Conservation (phyloP, 768 basidiomycete species). For the Leccinum imitatum region DNA sequence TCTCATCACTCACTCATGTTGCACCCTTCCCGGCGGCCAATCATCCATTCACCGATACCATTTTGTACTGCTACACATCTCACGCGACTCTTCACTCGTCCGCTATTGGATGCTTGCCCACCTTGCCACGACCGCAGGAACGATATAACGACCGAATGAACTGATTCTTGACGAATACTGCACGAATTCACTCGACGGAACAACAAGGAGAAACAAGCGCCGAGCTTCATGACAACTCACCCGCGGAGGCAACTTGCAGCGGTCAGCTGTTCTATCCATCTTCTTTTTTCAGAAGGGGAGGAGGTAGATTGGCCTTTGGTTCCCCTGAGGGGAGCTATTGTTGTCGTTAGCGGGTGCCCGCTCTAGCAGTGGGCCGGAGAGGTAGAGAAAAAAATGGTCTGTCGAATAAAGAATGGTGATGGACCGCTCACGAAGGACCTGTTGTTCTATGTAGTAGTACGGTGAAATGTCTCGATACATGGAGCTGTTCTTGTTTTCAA, state of each 20-base stretch:
- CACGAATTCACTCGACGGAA: slow-evolving; percentile 32
- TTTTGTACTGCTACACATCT: slow-evolving; percentile 15
- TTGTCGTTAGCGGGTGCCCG: slow-evolving; percentile 28
- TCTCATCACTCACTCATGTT: slow-evolving; percentile 22
- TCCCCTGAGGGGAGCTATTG: slow-evolving; percentile 26
- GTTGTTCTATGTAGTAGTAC: slow-evolving; percentile 12
- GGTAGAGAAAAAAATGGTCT: slow-evolving; percentile 20
- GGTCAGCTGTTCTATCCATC: slow-evolving; percentile 12
- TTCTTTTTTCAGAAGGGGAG: slow-evolving; percentile 12
- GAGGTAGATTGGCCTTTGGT: slow-evolving; percentile 12
- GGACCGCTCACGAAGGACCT: slow-evolving; percentile 30
- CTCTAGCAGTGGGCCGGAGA: slow-evolving; percentile 34
- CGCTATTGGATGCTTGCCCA: slow-evolving; percentile 21
- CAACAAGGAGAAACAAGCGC: slow-evolving; percentile 23
- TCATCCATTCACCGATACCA: slow-evolving; percentile 26
- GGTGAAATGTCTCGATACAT: slow-evolving; percentile 21
- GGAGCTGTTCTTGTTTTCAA: slow-evolving; percentile 24
- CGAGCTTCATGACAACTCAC: slow-evolving; percentile 22
- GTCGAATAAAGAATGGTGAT: slow-evolving; percentile 23
- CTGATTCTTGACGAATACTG: slow-evolving; percentile 37
- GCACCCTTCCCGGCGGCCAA: slow-evolving; percentile 26
- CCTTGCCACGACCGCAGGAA: slow-evolving; percentile 34
- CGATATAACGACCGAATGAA: slow-evolving; percentile 35
- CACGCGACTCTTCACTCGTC: slow-evolving; percentile 16
- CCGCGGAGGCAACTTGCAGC: slow-evolving; percentile 12